Evolutionary conservation across 2,329 filamentous ascomycete species (phyloP).

Genomic region (Fusarium mundagurra): DNA sequence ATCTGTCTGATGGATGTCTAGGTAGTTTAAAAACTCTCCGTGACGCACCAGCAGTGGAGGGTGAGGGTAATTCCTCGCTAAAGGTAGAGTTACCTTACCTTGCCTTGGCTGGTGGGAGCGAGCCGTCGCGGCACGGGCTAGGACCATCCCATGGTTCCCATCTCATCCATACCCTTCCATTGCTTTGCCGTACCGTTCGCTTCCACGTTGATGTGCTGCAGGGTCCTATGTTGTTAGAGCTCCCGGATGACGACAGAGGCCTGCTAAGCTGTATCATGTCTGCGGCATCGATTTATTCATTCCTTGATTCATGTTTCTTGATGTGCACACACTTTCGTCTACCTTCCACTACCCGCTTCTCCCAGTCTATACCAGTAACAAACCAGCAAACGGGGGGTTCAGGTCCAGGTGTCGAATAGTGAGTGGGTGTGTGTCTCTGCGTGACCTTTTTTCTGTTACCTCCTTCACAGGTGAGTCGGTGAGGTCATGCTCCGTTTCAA

Average conservation of each 20-base stretch:
- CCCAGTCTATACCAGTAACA: neutral
- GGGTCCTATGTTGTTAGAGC: slow-evolving; percentile 16
- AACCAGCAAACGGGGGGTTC: neutral
- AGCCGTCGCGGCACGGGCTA: slow-evolving; percentile 32
- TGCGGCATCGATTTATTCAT: slow-evolving; percentile 2
- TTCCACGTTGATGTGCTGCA: slow-evolving; percentile 34
- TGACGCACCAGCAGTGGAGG: slow-evolving; percentile 15
- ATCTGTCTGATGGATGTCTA: neutral
- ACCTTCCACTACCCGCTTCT: neutral
- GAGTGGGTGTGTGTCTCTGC: neutral
- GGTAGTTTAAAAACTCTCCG: slow-evolving; percentile 24
- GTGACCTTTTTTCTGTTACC: slow-evolving; percentile 20
- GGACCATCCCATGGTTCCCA: slow-evolving; percentile 20
- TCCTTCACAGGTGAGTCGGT: slow-evolving; percentile 17
- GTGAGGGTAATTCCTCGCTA: slow-evolving; percentile 15
- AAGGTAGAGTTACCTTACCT: neutral
- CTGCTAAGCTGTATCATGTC: neutral
- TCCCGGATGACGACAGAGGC: slow-evolving; percentile 9
- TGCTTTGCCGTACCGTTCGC: slow-evolving; percentile 15
- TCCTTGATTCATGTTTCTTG: slow-evolving; percentile 1
- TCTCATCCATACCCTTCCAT: slow-evolving; percentile 1
- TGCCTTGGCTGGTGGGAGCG: slow-evolving; percentile 23
- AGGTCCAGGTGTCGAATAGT: neutral
- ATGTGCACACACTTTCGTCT: neutral
- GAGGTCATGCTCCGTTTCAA: slow-evolving; percentile 24